Evolutionary conservation across 495 filamentous ascomycete species (phyloP).

Genomic region (Neurospora sp.): DNA sequence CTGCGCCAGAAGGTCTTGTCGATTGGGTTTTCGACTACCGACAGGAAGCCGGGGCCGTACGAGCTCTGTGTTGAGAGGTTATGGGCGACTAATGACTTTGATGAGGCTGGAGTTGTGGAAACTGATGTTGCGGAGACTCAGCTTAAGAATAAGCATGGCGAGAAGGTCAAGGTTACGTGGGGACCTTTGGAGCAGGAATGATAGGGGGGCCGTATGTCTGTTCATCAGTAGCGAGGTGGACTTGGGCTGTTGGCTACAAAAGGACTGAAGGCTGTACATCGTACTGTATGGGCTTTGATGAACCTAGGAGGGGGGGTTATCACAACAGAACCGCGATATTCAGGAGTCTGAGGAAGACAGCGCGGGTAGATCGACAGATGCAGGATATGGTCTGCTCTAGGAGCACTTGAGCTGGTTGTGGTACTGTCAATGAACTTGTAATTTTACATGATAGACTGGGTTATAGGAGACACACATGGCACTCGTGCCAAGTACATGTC

Average conservation of each 20-base stretch:
- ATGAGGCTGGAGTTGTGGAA: conserved; percentile 22
- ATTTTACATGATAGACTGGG: neutral
- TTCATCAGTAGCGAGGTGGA: neutral
- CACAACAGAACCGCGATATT: neutral
- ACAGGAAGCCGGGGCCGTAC: conserved; percentile 77
- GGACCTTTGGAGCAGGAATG: neutral
- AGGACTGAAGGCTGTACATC: neutral
- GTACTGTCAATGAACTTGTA: neutral
- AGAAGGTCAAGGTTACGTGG: conserved; percentile 36
- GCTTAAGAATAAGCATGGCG: conserved; percentile 38
- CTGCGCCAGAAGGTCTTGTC: conserved; percentile 73
- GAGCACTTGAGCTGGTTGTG: neutral
- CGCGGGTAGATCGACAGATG: neutral
- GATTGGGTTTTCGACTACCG: conserved; percentile 79
- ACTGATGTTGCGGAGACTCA: conserved; percentile 3
- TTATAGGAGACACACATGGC: neutral
- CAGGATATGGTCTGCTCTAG: neutral
- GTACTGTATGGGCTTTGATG: neutral
- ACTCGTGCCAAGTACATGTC: neutral
- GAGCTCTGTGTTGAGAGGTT: conserved; percentile 74
- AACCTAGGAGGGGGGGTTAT: neutral
- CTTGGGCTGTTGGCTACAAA: neutral
- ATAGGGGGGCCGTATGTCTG: neutral
- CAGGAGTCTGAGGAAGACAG: neutral
- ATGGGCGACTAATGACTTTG: conserved; percentile 62